Evolutionary conservation across 2,329 filamentous ascomycete genomes (phyloP), one percentile per base, ranked within the genome.

Genomic region (Nemania abortiva): DNA sequence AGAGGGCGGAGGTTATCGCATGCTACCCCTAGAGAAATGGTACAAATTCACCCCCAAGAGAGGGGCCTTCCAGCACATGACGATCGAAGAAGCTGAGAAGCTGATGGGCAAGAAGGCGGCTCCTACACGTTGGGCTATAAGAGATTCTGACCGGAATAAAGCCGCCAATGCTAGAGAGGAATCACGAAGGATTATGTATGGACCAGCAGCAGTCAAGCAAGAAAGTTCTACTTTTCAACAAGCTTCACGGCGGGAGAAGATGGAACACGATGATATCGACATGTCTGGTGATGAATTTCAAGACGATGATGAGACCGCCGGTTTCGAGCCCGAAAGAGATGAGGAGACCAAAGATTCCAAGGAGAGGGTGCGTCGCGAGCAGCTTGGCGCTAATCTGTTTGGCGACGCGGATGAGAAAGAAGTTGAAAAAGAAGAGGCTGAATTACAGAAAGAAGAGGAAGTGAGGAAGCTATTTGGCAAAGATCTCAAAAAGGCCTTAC

Each of bases 21-120:
- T 98, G 89, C 86, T 97, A 2, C 97, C 97, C 0, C 82, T 98
- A 20, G 95, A 99, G 81, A 97, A 98, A 77, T 98, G 93, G 91
- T 99, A 99, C 82, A 92, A 90, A 65, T 97, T 97, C 78, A 90
- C 88, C 3, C 87, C 91, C 52, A 95, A 95, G 78, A 92, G 93
- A 64, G 77, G 74, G 1, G 88, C 91, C 11, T 95, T 96, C 77
- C 90, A 91, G 77, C 87, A 90, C 0, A 88, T 95, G 79, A 91
- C 89, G 0, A 90, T 95, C 11, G 95, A 97, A 70, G 91, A 97
- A 78, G 93, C 93, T 0, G 95, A 98, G 79, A 91, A 91, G 64
- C 86, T 90, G 65, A 94, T 97, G 91, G 90, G 87, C 68, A 92
- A 92, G 79, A 94, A 94, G 79, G 86, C 90, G 56, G 91, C 91